These are phyloP conservation scores for Setaria italica DNA, from an alignment of 202 grass and related monocot species.

Conservation along the genomic window DNA sequence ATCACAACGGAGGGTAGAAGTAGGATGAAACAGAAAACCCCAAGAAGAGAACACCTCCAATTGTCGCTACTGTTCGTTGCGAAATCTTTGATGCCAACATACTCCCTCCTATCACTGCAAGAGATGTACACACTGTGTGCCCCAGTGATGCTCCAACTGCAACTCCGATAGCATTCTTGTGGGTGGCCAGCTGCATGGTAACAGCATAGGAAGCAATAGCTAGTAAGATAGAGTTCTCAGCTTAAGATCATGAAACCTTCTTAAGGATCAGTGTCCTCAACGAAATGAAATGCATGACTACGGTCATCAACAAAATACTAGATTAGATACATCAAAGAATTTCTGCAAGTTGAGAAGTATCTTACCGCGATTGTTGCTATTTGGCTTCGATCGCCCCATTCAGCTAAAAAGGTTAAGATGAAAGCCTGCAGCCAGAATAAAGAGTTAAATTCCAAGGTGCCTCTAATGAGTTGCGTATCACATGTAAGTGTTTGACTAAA, in stretches of 20 bases:
- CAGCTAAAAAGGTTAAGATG: constrained; percentile 90
- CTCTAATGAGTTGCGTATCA: constrained; percentile 10
- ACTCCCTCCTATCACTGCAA: constrained; percentile 85
- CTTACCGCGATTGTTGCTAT: constrained; percentile 90
- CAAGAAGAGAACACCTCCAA: constrained; percentile 83
- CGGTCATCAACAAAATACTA: neutral
- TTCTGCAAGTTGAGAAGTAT: neutral
- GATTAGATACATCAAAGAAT: neutral
- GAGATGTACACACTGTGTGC: constrained; percentile 79
- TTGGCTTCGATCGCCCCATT: constrained; percentile 95
- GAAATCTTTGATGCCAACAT: constrained; percentile 90
- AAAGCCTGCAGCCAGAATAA: constrained; percentile 68
- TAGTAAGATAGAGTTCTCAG: neutral
- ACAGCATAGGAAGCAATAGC: neutral
- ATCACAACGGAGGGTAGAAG: constrained; percentile 86
- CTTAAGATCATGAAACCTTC: neutral
- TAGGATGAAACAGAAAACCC: constrained; percentile 88
- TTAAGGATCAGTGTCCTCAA: neutral
- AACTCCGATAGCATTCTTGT: constrained; percentile 92
- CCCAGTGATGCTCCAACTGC: constrained; percentile 78
- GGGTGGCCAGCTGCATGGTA: constrained; percentile 71
- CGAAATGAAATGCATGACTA: neutral
- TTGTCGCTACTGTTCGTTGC: constrained; percentile 78
- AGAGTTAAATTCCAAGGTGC: neutral
- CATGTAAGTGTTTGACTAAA: neutral